These are phyloP conservation scores for Magnusiomyces tetraspermus DNA, from an alignment of 1,139 yeast species.

Conservation along the genomic window DNA sequence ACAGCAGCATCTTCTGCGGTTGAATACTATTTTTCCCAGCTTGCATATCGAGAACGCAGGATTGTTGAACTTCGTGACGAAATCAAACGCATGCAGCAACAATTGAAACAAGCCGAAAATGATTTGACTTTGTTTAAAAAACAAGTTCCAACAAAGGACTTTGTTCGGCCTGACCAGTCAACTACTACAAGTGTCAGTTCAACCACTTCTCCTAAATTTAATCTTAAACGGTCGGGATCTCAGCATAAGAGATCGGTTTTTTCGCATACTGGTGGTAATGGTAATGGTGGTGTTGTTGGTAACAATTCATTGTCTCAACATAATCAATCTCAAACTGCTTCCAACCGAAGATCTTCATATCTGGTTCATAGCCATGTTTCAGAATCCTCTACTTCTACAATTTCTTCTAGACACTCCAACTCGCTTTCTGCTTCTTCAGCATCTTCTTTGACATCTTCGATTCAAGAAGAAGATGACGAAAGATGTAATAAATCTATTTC, in stretches of 20 bases:
- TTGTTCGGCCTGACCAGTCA: neutral
- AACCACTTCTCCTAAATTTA: neutral
- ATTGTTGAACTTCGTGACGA: constrained; percentile 33
- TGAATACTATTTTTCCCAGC: constrained; percentile 24
- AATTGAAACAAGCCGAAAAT: constrained; percentile 25
- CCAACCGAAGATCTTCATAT: neutral
- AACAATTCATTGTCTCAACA: neutral
- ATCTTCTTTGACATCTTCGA: constrained; percentile 9
- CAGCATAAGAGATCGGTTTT: too few relatives aligned
- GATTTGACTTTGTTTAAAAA: constrained; percentile 23
- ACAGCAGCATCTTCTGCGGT: constrained; percentile 8
- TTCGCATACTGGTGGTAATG: too few relatives aligned
- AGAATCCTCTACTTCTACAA: constrained; percentile 9
- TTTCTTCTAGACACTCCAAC: constrained; percentile 12
- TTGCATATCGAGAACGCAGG: constrained; percentile 32
- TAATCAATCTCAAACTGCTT: neutral
- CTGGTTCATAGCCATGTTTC: neutral
- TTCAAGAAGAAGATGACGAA: constrained; percentile 3
- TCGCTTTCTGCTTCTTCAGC: constrained; percentile 13
- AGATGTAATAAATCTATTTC: neutral
- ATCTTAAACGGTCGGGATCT: neutral
- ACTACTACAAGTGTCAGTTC: neutral
- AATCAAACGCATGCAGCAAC: constrained; percentile 25
- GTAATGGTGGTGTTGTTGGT: too few relatives aligned
- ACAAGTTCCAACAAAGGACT: constrained; percentile 17